These are phyloP conservation scores for Mortierella sp. DNA, from an alignment of 371 early-diverging fungal species.

Conservation along the genomic window DNA sequence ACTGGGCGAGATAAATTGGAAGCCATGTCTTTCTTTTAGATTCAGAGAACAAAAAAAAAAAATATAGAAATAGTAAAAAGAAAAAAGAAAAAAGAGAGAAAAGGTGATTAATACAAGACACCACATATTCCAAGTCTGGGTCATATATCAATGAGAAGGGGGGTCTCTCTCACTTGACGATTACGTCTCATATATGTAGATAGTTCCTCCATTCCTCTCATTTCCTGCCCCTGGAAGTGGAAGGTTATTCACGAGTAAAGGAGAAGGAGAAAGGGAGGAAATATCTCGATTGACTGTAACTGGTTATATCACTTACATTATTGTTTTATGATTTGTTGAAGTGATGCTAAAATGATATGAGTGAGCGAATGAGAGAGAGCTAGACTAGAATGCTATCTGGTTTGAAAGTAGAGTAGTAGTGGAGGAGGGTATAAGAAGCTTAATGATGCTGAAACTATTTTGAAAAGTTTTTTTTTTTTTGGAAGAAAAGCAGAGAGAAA, in stretches of 20 bases:
- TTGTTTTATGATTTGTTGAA: not conserved
- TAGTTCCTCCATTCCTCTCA: not conserved
- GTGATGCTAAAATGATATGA: not conserved
- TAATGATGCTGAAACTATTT: not conserved
- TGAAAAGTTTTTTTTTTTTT: not conserved
- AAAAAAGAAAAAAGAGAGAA: slow-evolving; percentile 1
- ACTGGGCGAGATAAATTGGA: slow-evolving; percentile 2
- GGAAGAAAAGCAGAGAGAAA: not conserved
- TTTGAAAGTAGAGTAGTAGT: not conserved
- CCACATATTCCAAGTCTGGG: not conserved
- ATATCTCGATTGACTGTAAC: too few species aligned
- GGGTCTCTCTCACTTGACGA: not conserved
- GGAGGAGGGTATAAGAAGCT: not conserved
- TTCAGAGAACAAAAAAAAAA: not conserved
- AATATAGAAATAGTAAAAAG: not conserved
- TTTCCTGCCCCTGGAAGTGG: not conserved
- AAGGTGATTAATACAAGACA: slow-evolving; percentile 8
- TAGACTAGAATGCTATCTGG: not conserved
- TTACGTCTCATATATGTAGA: not conserved
- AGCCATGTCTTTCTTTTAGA: not conserved
- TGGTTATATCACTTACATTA: slow-evolving; percentile 14
- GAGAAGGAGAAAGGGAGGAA: not conserved
- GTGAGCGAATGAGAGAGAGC: too few species aligned
- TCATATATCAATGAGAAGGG: not conserved
- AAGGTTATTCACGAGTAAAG: not conserved